Percentiles rank a stretch among this genome's conserved stretches.
Conservation (phyloP, 2,329 filamentous ascomycete species). For the Penicillium glabrum region DNA sequence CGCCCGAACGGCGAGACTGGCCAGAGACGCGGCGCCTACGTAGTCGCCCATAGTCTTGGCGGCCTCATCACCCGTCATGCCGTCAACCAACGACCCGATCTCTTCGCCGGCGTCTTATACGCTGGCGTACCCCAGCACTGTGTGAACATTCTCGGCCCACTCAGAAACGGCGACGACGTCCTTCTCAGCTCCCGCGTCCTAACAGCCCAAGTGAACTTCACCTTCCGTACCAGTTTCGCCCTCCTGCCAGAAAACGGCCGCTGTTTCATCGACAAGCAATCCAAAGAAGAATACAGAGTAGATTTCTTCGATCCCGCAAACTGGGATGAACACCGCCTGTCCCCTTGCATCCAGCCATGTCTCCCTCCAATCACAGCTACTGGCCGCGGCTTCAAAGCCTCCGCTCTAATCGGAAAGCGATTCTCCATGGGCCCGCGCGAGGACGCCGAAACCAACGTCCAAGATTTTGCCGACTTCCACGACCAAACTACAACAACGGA, state of each 20-base stretch:
- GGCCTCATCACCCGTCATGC: constrained; percentile 86
- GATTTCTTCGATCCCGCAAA: constrained; percentile 79
- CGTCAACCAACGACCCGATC: constrained; percentile 78
- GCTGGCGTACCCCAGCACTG: constrained; percentile 82
- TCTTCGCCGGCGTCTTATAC: constrained; percentile 84
- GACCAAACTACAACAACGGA: constrained; percentile 14
- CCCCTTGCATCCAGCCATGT: constrained; percentile 71
- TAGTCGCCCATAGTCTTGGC: constrained; percentile 82
- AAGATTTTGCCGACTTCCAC: constrained; percentile 16
- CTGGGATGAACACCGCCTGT: constrained; percentile 77
- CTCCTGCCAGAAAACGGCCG: constrained; percentile 83
- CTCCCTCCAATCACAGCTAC: constrained; percentile 56
- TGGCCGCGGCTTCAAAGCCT: constrained; percentile 33
- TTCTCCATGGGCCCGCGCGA: constrained; percentile 30
- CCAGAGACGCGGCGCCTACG: constrained; percentile 65
- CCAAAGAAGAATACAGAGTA: constrained; percentile 75
- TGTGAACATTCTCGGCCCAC: constrained; percentile 84
- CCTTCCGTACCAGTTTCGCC: constrained; percentile 79
- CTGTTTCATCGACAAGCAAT: constrained; percentile 82
- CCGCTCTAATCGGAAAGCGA: constrained; percentile 42
- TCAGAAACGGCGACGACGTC: constrained; percentile 91
- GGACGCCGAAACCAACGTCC: constrained; percentile 18
- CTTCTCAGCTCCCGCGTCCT: constrained; percentile 85
- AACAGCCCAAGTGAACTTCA: constrained; percentile 87
- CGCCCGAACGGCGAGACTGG: background rate